Conservation (phyloP, 164 flowering plant genomes). For the Vitis vinifera region DNA sequence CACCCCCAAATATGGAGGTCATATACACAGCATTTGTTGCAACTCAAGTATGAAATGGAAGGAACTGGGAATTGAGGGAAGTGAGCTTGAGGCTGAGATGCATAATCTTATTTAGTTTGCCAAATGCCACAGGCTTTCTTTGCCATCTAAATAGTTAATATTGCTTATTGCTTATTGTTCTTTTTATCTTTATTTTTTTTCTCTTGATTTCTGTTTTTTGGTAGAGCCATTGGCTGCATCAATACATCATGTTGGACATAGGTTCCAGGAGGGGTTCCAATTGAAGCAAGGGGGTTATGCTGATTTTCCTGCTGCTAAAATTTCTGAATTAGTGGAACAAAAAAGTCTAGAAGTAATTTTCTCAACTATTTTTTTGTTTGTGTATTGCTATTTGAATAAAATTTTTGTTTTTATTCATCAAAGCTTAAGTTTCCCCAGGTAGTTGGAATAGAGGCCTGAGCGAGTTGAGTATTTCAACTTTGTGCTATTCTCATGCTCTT, state of each 20-base stretch:
- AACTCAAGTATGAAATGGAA: too few relatives aligned
- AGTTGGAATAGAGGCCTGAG: too few relatives aligned
- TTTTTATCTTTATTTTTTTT: not conserved
- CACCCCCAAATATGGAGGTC: too few relatives aligned
- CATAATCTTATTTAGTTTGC: not conserved
- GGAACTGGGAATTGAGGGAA: too few relatives aligned
- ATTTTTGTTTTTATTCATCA: not conserved
- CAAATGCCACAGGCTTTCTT: not conserved
- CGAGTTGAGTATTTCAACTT: not conserved
- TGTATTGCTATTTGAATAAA: not conserved
- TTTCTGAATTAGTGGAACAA: constrained; percentile 60
- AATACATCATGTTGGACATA: constrained; percentile 40
- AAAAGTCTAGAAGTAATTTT: constrained; percentile 66
- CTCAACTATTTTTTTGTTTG: not conserved
- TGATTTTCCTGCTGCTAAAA: constrained; percentile 59
- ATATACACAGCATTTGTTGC: too few relatives aligned
- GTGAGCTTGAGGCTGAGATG: too few relatives aligned
- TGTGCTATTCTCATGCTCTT: constrained; percentile 7
- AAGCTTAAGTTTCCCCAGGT: not conserved
- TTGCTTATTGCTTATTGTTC: not conserved
- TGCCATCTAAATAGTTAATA: not conserved
- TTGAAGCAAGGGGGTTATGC: constrained; percentile 45
- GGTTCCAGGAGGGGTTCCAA: constrained; percentile 39
- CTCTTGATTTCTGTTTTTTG: constrained; percentile 5
- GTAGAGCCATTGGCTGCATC: constrained; percentile 36